Base-by-base conservation (phyloP, 169 alveolate species). In the Eimeria zaria region DNA sequence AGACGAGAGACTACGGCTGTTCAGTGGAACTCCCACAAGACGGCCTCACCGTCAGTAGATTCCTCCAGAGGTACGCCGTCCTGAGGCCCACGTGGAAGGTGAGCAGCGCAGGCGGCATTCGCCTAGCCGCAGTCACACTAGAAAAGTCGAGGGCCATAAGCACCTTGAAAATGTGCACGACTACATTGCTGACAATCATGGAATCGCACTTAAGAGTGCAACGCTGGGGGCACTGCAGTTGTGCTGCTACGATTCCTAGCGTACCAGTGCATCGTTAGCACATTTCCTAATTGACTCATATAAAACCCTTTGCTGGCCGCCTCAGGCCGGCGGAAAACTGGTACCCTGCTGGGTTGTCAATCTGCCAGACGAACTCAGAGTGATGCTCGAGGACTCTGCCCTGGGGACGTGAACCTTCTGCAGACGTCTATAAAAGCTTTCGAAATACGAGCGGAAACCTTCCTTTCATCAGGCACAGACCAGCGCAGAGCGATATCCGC, bases 21-120 rank as follows among this genome's bases (percentile, higher is more conserved):
- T 62, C 46, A 60, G 39, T n/a, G 84, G 62, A 39, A 64, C 33
- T 44, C 27, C 33, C 64, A 39, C 53, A 24, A 53, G 58, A 55
- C 36, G 2, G 55, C 55, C 69, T 36, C 71, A 84, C 58, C 74
- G 55, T n/a, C 51, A 36, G 74, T 30, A 84, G 91, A 84, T 36
- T 58, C 76, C 58, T 36, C 91, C 91, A 84, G 91, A 84, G 91
- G 91, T 84, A 84, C 91, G 91, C 91, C 91, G 91, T 39, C 78
- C 58, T 84, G 91, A 84, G 78, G 91, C 91, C 58, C 91, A 36
- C 91, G 78, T 84, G 74, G 69, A 55, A 84, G 91, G 91, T 84
- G 74, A 84, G 91, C 91, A 84, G 91, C 71, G 74, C 74, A 58
- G 91, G 91, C 55, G 91, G 91, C 91, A 84, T 80, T 60, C 53